Evolutionary conservation across 768 basidiomycete genomes (phyloP).

Genomic region (Termitomyces sp.): DNA sequence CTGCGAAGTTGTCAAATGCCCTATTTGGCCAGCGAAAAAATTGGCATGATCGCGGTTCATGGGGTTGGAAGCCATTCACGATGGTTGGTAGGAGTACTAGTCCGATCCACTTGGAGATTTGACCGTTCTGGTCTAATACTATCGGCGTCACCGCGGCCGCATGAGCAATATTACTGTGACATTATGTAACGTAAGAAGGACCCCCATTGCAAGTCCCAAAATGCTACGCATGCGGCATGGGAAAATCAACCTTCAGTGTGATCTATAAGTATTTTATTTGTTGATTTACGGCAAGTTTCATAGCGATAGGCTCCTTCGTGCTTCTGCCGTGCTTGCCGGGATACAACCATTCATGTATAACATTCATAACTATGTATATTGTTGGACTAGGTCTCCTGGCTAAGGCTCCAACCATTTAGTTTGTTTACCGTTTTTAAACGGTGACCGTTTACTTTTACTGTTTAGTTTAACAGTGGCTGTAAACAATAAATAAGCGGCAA

Average conservation of each 20-base stretch:
- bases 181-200: neutral
- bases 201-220: neutral
- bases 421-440: no score
- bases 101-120: neutral
- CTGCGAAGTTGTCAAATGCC: slow-evolving; percentile 48
- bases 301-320: no score
- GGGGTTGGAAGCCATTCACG: slow-evolving; percentile 4
- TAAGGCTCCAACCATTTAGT: no score
- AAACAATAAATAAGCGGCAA: no score
- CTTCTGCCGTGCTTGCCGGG: no score
- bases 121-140: neutral
- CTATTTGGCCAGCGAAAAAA: slow-evolving; percentile 43
- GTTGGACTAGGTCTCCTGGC: no score
- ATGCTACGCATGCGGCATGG: neutral
- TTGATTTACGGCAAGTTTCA: no score
- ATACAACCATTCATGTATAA: no score
- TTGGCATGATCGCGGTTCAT: neutral
- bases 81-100: neutral
- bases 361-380: no score
- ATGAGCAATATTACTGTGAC: neutral
- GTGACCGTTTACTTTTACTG: no score
- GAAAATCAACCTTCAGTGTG: neutral
- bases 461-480: no score
- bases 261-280: no score
- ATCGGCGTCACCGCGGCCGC: neutral